Evolutionary conservation across 805 yeast genomes (phyloP).

Genomic region (Wickerhamomyces alni): DNA sequence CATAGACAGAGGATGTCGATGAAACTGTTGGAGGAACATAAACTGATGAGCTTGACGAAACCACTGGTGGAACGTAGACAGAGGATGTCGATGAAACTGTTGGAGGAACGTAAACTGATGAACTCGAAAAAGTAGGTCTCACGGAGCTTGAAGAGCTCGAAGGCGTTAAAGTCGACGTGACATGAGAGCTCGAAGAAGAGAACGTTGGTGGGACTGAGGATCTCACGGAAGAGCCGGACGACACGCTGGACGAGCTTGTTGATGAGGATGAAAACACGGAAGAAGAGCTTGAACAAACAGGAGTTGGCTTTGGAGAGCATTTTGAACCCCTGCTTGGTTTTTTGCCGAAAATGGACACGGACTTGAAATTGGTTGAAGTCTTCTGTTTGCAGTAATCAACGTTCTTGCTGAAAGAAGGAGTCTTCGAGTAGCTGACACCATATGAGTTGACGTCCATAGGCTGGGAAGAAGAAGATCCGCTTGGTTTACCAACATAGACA

Average conservation of each 20-base stretch:
- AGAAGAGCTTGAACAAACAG: slow-evolving; percentile 10
- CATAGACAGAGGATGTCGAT: too few relatives aligned
- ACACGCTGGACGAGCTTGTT: too few relatives aligned
- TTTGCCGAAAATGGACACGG: neutral
- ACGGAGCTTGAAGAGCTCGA: neutral
- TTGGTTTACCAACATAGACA: slow-evolving; percentile 9
- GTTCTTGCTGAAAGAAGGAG: slow-evolving; percentile 4
- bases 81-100: too few relatives aligned
- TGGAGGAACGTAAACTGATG: too few relatives aligned
- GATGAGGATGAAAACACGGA: neutral
- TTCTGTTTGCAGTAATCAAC: neutral
- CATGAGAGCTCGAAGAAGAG: neutral
- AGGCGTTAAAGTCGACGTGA: neutral
- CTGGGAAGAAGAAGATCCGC: slow-evolving; percentile 6
- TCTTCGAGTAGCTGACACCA: neutral
- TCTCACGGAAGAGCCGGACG: too few relatives aligned
- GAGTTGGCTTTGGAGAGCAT: neutral
- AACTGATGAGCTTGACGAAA: too few relatives aligned
- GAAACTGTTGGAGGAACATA: too few relatives aligned
- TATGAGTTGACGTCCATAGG: slow-evolving; percentile 2
- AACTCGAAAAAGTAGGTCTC: too few relatives aligned
- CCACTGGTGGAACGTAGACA: too few relatives aligned
- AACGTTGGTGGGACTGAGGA: too few relatives aligned
- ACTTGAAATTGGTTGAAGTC: slow-evolving; percentile 3
- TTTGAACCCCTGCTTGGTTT: neutral